A percentile compares a stretch with the other conserved stretches of the same genome.
Evolutionary conservation across 1,284 basidiomycete species (phyloP).

Genomic region (Pseudozyma pruni): DNA sequence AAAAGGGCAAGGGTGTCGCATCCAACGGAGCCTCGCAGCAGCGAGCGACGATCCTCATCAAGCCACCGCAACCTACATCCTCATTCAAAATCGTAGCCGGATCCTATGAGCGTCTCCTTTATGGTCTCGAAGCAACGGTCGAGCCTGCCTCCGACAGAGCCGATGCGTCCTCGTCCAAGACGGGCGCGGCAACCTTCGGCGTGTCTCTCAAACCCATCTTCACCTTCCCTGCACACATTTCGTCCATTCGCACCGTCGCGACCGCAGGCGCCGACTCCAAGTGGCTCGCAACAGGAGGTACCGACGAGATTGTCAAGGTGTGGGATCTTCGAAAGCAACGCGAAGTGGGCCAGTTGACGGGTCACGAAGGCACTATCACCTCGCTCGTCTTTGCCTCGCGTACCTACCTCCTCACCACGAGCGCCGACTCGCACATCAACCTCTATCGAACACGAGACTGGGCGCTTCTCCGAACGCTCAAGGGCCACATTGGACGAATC

Average conservation of each 20-base stretch:
- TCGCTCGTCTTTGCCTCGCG: slow-evolving; percentile 86
- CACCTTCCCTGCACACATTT: slow-evolving; percentile 95
- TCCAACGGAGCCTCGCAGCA: slow-evolving; percentile 5
- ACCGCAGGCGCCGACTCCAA: slow-evolving; percentile 75
- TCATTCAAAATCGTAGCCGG: slow-evolving; percentile 86
- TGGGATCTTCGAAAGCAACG: slow-evolving; percentile 91
- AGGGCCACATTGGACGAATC: slow-evolving; percentile 91
- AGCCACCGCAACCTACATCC: slow-evolving; percentile 34
- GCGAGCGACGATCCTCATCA: slow-evolving; percentile 33
- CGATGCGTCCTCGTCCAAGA: slow-evolving; percentile 33
- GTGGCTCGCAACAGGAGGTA: slow-evolving; percentile 93
- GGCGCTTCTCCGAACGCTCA: slow-evolving; percentile 85
- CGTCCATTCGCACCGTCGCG: slow-evolving; percentile 84
- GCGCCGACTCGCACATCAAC: slow-evolving; percentile 80
- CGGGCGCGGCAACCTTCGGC: slow-evolving; percentile 42
- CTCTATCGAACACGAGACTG: slow-evolving; percentile 93
- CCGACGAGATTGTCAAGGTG: slow-evolving; percentile 96
- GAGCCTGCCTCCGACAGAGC: slow-evolving; percentile 61
- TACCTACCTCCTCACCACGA: slow-evolving; percentile 87
- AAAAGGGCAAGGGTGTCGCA: slow-evolving; percentile 24
- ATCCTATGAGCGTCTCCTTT: slow-evolving; percentile 93
- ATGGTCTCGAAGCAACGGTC: slow-evolving; percentile 82
- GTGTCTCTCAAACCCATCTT: slow-evolving; percentile 78
- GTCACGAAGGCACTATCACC: slow-evolving; percentile 94
- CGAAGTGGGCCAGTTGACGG: slow-evolving; percentile 90